phyloP scores from a whole-genome alignment of 768 basidiomycete species.

The Neoboletus magnificus region DNA sequence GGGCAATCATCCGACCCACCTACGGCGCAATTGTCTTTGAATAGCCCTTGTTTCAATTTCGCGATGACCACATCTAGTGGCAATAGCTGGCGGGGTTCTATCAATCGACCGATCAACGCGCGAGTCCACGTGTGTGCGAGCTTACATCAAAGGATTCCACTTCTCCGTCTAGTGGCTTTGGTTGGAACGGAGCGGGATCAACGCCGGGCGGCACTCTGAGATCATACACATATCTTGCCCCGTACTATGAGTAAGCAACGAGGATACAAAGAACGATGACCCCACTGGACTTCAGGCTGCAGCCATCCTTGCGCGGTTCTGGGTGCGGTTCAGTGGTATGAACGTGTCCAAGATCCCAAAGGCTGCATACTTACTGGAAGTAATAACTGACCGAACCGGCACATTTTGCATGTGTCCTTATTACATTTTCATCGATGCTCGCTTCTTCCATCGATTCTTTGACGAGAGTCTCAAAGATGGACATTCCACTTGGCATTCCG shows the following conservation, averaged over 20 bases:
- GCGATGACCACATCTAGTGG: constrained; percentile 57
- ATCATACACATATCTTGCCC: constrained; percentile 77
- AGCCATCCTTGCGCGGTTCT: constrained; percentile 51
- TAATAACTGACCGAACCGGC: constrained; percentile 82
- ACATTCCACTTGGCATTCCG: constrained; percentile 81
- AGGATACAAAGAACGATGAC: neutral
- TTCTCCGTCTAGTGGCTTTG: constrained; percentile 84
- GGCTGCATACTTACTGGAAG: constrained; percentile 46
- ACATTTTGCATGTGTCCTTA: constrained; percentile 53
- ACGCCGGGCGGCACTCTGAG: constrained; percentile 57
- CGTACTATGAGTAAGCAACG: neutral
- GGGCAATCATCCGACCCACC: constrained; percentile 42
- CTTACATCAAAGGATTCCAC: constrained; percentile 89
- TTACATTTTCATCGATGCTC: constrained; percentile 64
- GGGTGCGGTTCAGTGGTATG: neutral
- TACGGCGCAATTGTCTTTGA: constrained; percentile 91
- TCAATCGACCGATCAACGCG: neutral
- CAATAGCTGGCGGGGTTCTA: constrained; percentile 50
- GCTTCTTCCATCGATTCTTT: constrained; percentile 97
- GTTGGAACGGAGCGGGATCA: constrained; percentile 51
- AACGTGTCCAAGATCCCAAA: neutral
- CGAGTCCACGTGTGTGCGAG: neutral
- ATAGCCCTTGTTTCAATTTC: constrained; percentile 65
- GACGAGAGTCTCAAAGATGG: constrained; percentile 67
- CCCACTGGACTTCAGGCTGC: constrained; percentile 83